Base-by-base conservation (phyloP, 2,329 filamentous ascomycete genomes). In the Colletotrichum nymphaeae region DNA sequence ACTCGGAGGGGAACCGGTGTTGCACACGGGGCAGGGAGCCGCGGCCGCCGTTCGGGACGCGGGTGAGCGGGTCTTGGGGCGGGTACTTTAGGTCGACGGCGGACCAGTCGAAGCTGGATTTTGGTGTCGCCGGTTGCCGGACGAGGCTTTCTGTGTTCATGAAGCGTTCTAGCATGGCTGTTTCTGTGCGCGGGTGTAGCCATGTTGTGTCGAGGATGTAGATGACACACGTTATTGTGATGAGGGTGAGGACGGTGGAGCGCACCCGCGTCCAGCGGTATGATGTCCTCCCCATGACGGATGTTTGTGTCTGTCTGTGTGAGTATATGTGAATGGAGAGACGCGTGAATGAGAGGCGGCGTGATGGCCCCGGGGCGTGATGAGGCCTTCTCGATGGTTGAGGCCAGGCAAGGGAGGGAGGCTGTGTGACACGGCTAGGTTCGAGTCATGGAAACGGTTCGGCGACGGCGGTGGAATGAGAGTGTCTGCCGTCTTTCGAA, bases 61-160 rank as follows among this genome's bases (percentile, higher is more conserved):
- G 75, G 8, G 67, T 75, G 8, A 77, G 73, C 6, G 76, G 69
- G 16, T 46, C 65, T 12, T 74, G 74, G 3, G 77, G 74, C 4
- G 80, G 78, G 65, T 81, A 76, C 26, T 74, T 74, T 42, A 80
- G 77, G 9, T 72, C 59, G 32, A 84, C 80, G 37, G 67, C 74
- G 65, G 76, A 76, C 83, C 83, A 85, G 77, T 85, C 77, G 75
- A 85, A 84, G 78, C 79, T 83, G 72, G 80, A 79, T 5, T 78
- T 78, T 8, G 69, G 32, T 37, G 59, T 42, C 28, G 60, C 49
- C 12, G 68, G 55, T 4, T 56, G 64, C 14, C 74, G 60, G 24
- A 63, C 35, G 52, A 74, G 69, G 52, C 75, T 55, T 19, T 58
- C 67, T n/a, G 57, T 57, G 70, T 83, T 83, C 82, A 83, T 83